A percentile compares a stretch with the other conserved stretches of the same genome.
These are phyloP conservation scores for Boletellus ananiceps DNA, from an alignment of 768 basidiomycete species.

Conservation along the genomic window DNA sequence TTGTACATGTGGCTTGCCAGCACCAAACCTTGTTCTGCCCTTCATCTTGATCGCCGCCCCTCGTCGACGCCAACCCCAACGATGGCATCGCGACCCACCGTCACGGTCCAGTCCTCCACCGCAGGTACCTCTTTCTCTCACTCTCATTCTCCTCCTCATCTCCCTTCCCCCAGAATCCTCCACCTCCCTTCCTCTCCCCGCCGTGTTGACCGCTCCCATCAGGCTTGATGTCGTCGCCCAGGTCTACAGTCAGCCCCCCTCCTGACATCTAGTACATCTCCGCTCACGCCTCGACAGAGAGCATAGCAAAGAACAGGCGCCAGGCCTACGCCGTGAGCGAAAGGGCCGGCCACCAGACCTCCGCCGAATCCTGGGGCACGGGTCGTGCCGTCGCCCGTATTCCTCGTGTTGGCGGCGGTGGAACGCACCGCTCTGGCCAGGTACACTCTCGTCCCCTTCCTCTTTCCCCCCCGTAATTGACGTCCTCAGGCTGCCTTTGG, in stretches of 20 bases:
- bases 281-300: slow-evolving; percentile 52
- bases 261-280: neutral
- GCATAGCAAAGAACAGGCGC: slow-evolving; percentile 95
- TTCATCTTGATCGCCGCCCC: slow-evolving; percentile 30
- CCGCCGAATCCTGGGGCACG: slow-evolving; percentile 99
- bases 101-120: slow-evolving; percentile 70
- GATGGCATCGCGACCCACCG: slow-evolving; percentile 94
- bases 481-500: slow-evolving; percentile 85
- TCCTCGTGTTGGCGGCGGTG: slow-evolving; percentile 98
- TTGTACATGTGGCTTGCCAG: slow-evolving; percentile 28
- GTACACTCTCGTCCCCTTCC: slow-evolving; percentile 30
- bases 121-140: slow-evolving; percentile 50
- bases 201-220: slow-evolving; percentile 97
- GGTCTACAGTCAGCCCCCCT: slow-evolving; percentile 87
- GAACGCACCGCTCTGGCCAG: slow-evolving; percentile 98
- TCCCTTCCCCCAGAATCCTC: slow-evolving; percentile 58
- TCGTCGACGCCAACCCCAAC: slow-evolving; percentile 18
- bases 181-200: slow-evolving; percentile 86
- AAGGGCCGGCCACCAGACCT: slow-evolving; percentile 99
- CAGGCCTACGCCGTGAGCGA: slow-evolving; percentile 96
- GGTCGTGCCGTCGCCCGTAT: slow-evolving; percentile 99
- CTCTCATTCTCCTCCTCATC: neutral
- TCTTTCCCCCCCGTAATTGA: slow-evolving; percentile 2
- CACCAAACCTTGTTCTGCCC: slow-evolving; percentile 25
- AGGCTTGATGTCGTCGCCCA: slow-evolving; percentile 97